phyloP scores from a whole-genome alignment of 73 alveolate species.

The Paramecium primaurelia region DNA sequence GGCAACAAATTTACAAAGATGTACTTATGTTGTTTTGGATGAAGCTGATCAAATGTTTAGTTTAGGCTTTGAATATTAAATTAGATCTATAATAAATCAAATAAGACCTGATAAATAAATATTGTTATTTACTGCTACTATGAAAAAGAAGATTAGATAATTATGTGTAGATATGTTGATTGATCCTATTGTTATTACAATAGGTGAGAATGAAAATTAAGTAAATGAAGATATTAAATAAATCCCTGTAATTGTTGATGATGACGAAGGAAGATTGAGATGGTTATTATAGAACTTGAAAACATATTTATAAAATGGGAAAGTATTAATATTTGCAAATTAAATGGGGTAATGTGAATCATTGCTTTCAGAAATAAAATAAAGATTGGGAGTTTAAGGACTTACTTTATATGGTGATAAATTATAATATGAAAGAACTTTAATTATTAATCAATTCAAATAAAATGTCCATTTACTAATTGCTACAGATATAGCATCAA shows the following conservation, averaged over 20 bases:
- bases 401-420: constrained; percentile 86
- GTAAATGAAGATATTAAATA: constrained; percentile 60
- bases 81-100: constrained; percentile 75
- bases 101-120: constrained; percentile 69
- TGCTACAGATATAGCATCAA: constrained; percentile 99
- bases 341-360: constrained; percentile 75
- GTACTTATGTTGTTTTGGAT: constrained; percentile 86
- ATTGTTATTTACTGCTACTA: constrained; percentile 63
- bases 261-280: constrained; percentile 8
- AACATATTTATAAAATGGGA: constrained; percentile 61
- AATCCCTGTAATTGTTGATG: constrained; percentile 56
- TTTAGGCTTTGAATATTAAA: constrained; percentile 89
- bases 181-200: constrained; percentile 61
- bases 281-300: constrained; percentile 54
- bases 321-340: constrained; percentile 80
- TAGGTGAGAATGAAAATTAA: constrained; percentile 60
- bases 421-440: constrained; percentile 80
- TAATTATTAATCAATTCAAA: constrained; percentile 91
- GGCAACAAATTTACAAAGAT: constrained; percentile 75
- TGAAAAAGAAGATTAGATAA: constrained; percentile 52
- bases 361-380: constrained; percentile 64
- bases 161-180: constrained; percentile 53
- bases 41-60: constrained; percentile 95
- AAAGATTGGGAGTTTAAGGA: constrained; percentile 59
- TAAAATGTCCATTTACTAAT: constrained; percentile 88